A percentile compares a stretch with the other conserved stretches of the same genome.
Evolutionary conservation across 768 basidiomycete genomes (phyloP).

Genomic region (Amyloporia xantha): DNA sequence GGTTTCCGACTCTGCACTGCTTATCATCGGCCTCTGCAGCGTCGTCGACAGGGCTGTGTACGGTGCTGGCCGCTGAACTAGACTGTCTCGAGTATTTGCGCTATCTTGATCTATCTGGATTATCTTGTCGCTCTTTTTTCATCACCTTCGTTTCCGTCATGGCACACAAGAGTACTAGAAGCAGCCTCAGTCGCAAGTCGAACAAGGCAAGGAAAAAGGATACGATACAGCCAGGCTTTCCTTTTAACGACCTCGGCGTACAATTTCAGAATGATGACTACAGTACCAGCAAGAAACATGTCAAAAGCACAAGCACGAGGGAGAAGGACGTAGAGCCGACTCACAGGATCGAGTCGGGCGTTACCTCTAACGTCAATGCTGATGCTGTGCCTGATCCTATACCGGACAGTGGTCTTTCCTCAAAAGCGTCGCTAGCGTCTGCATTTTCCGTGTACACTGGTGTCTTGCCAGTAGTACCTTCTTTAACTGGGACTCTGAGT

Average conservation of each 20-base stretch:
- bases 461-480: constrained; percentile 16
- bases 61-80: constrained; percentile 15
- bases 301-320: background rate
- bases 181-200: background rate
- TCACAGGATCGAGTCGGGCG: constrained; percentile 7
- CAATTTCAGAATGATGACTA: background rate
- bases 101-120: background rate
- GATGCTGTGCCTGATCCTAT: constrained; percentile 43
- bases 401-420: constrained; percentile 34
- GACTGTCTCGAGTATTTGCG: background rate
- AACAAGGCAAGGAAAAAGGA: background rate
- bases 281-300: background rate
- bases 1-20: too few relatives aligned
- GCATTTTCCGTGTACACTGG: constrained; percentile 18
- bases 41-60: background rate
- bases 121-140: constrained; percentile 11
- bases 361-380: constrained; percentile 16
- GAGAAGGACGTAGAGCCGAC: background rate
- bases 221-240: background rate
- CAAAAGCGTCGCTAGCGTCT: background rate
- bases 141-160: constrained; percentile 13
- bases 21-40: background rate
- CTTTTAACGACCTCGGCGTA: background rate
- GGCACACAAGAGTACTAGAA: constrained; percentile 5
- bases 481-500: constrained; percentile 7